A percentile compares a stretch with the other conserved stretches of the same genome.
phyloP scores from a whole-genome alignment of 805 yeast species.

The Cyberlindnera petersonii region DNA sequence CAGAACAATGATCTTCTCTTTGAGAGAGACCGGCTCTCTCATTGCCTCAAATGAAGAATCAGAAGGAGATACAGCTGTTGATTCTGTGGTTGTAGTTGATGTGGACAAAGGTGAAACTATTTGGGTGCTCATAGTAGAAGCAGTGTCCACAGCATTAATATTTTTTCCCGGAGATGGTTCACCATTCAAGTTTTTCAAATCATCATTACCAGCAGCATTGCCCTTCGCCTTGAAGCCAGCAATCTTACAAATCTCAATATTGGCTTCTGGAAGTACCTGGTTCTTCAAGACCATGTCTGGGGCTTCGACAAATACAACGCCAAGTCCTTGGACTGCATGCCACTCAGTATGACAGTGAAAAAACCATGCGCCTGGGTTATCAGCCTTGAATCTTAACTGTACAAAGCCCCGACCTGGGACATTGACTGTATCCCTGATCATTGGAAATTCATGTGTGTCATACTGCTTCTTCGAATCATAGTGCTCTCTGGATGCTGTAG shows the following conservation, averaged over 20 bases:
- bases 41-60: not conserved
- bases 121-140: not conserved
- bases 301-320: conserved; percentile 65
- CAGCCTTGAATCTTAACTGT: conserved; percentile 67
- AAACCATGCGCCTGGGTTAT: conserved; percentile 92
- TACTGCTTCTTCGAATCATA: conserved; percentile 19
- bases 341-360: conserved; percentile 91
- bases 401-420: conserved; percentile 64
- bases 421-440: conserved; percentile 68
- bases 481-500: conserved; percentile 40
- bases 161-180: conserved; percentile 20
- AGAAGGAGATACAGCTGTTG: not conserved
- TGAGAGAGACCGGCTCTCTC: conserved; percentile 13
- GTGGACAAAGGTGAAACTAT: not conserved
- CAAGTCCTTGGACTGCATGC: conserved; percentile 80
- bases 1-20: conserved; percentile 23
- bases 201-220: conserved; percentile 64
- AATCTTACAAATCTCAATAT: conserved; percentile 44
- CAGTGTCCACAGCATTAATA: too few relatives aligned
- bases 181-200: conserved; percentile 53
- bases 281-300: conserved; percentile 48
- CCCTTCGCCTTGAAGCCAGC: conserved; percentile 49
- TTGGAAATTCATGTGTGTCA: conserved; percentile 50
- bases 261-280: conserved; percentile 40
- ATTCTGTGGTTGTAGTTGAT: not conserved